Base-by-base conservation (phyloP, 2,329 filamentous ascomycete species). In the Chrysosporium queenslandicum region DNA sequence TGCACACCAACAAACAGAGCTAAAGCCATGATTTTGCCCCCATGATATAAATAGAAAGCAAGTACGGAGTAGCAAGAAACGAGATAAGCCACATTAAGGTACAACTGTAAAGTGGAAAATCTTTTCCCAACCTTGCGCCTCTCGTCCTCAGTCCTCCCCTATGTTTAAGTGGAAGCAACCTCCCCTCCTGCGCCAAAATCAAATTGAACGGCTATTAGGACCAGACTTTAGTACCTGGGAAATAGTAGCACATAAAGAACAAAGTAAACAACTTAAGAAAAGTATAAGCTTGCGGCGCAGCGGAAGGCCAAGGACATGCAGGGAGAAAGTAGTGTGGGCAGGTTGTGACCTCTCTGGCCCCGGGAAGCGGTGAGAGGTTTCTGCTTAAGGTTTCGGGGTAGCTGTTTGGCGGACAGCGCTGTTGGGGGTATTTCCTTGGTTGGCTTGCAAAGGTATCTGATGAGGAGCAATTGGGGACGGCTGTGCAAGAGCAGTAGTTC, bases 401-500 rank as follows among this genome's bases (percentile, higher is more conserved):
- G 37, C 29, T 27, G 42, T 39, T 14, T 27, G 39, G 29, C 27
- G 49, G 2, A 43, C 23, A 53, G 41, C 21, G 39, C 18, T 47
- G 21, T 27, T 29, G 39, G 40, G 14, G n/a, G 18, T 42, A 9
- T 42, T 54, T 20, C 47, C 51, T 18, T 53, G 50, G 20, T 16
- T 46, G 43, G 45, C 42, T 27, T 49, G 50, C n/a, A 45, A 45
- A 49, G 30, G 18, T 5, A 21, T 37, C 27, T 50, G 51, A 41
- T 53, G 42, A 16, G 45, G 8, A 43, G 45, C 29, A 5, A 43
- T 42, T 40, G 66, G 61, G 18, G 56, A 50, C 18, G 60, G 63
- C 25, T 70, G 68, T 29, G 66, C 66, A 4, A 67, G 68, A 5
- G 60, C 60, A 4, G 67, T 61, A 29, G 59, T 63, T 53, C 67